A percentile compares a stretch with the other conserved stretches of the same genome.
Conservation (phyloP, 371 early-diverging fungal species). For the Chytridium lagenaria region DNA sequence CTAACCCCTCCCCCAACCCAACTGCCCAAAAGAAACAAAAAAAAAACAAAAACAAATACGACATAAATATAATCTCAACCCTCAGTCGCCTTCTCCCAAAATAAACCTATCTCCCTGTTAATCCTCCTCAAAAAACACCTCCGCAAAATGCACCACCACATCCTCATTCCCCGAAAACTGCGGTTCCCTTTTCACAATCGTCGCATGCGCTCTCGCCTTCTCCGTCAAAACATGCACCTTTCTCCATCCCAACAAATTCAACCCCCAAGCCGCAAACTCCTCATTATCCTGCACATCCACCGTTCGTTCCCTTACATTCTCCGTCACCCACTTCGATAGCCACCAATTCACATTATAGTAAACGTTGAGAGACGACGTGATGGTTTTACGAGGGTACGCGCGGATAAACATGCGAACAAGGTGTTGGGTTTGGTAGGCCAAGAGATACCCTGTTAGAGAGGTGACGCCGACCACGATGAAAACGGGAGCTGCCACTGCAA, state of each 20-base stretch:
- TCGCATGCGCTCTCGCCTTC: conserved; percentile 63
- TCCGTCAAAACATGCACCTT: conserved; percentile 55
- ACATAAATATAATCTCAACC: no score
- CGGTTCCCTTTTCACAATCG: conserved; percentile 60
- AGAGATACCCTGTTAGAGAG: conserved; percentile 6
- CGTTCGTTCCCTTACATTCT: background rate
- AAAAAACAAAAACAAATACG: no score
- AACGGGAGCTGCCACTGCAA: conserved; percentile 6
- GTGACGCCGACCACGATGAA: conserved; percentile 26
- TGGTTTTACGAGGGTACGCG: background rate
- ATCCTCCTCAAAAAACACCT: conserved; percentile 36
- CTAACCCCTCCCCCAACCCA: no score
- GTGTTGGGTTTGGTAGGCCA: background rate
- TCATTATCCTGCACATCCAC: background rate
- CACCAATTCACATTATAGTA: conserved; percentile 5
- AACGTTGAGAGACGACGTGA: background rate
- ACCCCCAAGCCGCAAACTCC: conserved; percentile 31
- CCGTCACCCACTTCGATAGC: background rate
- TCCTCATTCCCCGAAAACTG: conserved; percentile 46
- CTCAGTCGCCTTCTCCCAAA: no score
- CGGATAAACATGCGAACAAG: background rate
- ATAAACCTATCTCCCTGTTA: no score
- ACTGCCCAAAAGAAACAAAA: no score
- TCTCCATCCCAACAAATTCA: conserved; percentile 60
- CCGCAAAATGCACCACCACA: conserved; percentile 57